Percentiles rank a stretch among this genome's conserved stretches.
Conservation (phyloP, 306 rosid species). For the Cicer bijugum region DNA sequence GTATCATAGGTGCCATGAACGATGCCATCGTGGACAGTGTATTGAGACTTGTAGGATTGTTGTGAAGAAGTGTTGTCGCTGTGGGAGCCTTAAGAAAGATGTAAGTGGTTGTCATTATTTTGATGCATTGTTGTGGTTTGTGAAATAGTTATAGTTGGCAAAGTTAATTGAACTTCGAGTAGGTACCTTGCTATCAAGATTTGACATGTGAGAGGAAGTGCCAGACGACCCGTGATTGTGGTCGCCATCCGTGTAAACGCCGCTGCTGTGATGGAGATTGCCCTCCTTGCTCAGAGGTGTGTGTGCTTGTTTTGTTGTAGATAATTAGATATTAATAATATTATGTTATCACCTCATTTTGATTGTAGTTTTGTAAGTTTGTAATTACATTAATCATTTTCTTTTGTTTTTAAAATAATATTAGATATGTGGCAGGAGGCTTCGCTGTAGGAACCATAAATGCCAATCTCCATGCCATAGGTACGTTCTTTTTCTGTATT, state of each 20-base stretch:
- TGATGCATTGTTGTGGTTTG: constrained; percentile 32
- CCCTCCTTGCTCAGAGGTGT: constrained; percentile 94
- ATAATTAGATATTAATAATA: constrained; percentile 1
- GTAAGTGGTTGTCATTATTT: constrained; percentile 51
- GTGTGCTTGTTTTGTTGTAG: constrained; percentile 39
- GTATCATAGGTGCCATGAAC: constrained; percentile 77
- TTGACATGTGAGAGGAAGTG: constrained; percentile 93
- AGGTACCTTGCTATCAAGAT: constrained; percentile 98
- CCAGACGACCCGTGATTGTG: constrained; percentile 78
- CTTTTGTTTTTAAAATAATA: constrained; percentile 24
- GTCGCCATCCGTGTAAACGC: constrained; percentile 87
- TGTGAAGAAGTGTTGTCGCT: constrained; percentile 77
- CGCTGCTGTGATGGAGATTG: constrained; percentile 97
- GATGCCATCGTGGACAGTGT: constrained; percentile 91
- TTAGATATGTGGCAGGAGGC: constrained; percentile 88
- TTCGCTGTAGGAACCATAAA: constrained; percentile 92
- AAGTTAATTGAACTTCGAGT: constrained; percentile 61
- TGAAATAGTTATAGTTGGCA: constrained; percentile 29
- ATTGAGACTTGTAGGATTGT: constrained; percentile 75
- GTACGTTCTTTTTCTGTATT: constrained; percentile 51
- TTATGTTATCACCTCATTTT: constrained; percentile 12
- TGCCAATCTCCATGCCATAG: constrained; percentile 96
- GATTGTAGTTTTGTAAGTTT: constrained; percentile 12
- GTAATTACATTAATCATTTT: constrained; percentile 27
- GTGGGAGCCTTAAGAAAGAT: constrained; percentile 92